These are phyloP conservation scores for Puccinia hordei DNA, from an alignment of 1,284 basidiomycete genomes.

Conservation along the genomic window DNA sequence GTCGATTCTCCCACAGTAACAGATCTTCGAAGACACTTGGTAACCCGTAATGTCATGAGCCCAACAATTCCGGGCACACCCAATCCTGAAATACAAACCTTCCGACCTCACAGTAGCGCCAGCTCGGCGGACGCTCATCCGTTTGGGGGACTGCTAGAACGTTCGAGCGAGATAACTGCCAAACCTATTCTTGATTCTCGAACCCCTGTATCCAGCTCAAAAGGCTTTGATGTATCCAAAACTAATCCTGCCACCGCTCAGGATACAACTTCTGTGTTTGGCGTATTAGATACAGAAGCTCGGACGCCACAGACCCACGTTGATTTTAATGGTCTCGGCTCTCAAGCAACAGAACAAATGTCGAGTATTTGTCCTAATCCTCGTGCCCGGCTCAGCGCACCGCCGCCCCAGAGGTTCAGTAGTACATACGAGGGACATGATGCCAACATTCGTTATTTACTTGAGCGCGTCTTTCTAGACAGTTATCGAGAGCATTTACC, in stretches of 20 bases:
- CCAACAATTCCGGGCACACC: constrained; percentile 15
- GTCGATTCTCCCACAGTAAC: constrained; percentile 43
- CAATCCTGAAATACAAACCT: constrained; percentile 28
- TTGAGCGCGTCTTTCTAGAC: constrained; percentile 86
- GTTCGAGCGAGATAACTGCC: constrained; percentile 10
- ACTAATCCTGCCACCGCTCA: constrained; percentile 46
- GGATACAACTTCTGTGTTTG: constrained; percentile 45
- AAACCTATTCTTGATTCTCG: constrained; percentile 45
- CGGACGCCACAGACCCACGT: constrained; percentile 1
- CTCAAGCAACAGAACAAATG: constrained; percentile 51
- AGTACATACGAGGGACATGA: constrained; percentile 75
- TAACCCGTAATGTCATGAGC: constrained; percentile 23
- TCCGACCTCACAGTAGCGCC: constrained; percentile 12
- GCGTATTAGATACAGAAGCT: constrained; percentile 41
- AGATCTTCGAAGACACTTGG: constrained; percentile 50
- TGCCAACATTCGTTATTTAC: constrained; percentile 73
- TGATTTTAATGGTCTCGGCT: constrained; percentile 25
- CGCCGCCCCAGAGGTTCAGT: constrained; percentile 39
- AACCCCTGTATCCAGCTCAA: constrained; percentile 33
- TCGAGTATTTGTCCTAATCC: constrained; percentile 56
- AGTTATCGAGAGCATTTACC: constrained; percentile 76
- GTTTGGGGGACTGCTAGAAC: constrained; percentile 28
- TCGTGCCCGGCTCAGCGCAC: constrained; percentile 1
- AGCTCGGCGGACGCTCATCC: constrained; percentile 22
- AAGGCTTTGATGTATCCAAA: constrained; percentile 51